Conservation (phyloP, 352 stramenopile genomes). For the Pelagophyceae sp. region DNA sequence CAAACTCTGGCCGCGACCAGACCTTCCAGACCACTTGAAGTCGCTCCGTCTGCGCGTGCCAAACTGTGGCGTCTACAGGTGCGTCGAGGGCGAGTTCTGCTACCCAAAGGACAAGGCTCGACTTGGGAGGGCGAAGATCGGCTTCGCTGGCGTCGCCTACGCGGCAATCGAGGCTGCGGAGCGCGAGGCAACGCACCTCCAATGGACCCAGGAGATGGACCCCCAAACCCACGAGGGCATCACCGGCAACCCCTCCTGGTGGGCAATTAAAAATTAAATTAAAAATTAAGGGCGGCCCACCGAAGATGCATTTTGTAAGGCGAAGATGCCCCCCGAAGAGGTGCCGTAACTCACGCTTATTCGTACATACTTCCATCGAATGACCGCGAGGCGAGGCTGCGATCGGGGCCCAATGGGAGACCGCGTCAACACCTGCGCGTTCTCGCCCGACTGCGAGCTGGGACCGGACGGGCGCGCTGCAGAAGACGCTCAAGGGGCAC, state of each 20-base stretch:
- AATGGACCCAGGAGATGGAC: background rate
- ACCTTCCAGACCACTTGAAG: background rate
- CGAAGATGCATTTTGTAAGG: background rate
- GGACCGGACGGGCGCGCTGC: too few relatives aligned
- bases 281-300: too few relatives aligned
- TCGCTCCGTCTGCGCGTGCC: background rate
- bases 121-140: background rate
- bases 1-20: background rate
- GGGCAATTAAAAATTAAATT: background rate
- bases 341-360: too few relatives aligned
- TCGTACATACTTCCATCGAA: too few relatives aligned
- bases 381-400: too few relatives aligned
- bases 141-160: background rate
- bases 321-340: too few relatives aligned
- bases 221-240: too few relatives aligned
- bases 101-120: constrained; percentile 6
- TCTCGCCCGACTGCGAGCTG: too few relatives aligned
- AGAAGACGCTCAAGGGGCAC: too few relatives aligned
- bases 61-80: background rate
- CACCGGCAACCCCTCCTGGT: background rate
- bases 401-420: too few relatives aligned
- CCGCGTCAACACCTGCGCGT: too few relatives aligned
- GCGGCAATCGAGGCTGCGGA: background rate
- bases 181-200: background rate
- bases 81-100: constrained; percentile 9